A percentile compares a stretch with the other conserved stretches of the same genome.
phyloP scores from a whole-genome alignment of 192 early-diverging fungal genomes.

The Coemansia sp. region DNA sequence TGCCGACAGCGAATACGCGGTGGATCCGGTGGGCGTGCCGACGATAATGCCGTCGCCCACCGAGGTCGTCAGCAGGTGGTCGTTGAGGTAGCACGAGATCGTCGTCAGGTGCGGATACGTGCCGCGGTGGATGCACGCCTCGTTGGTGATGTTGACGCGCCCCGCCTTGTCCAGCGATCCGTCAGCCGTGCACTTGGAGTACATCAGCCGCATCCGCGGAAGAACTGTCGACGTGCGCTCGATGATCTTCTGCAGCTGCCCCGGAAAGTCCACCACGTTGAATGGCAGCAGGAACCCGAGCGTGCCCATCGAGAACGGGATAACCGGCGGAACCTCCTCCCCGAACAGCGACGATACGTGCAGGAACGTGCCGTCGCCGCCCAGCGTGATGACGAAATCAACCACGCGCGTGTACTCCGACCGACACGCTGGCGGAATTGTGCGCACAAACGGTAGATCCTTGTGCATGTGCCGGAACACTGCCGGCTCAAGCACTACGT shows the following conservation, averaged over 20 bases:
- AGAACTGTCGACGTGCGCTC: constrained; percentile 65
- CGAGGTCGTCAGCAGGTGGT: constrained; percentile 79
- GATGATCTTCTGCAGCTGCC: constrained; percentile 64
- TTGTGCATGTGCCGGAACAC: constrained; percentile 60
- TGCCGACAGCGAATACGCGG: constrained; percentile 86
- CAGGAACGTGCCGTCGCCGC: constrained; percentile 90
- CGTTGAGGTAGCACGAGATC: constrained; percentile 79
- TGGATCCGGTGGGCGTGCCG: constrained; percentile 88
- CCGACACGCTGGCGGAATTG: constrained; percentile 31
- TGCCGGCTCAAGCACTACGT: constrained; percentile 69
- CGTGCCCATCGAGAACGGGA: constrained; percentile 92
- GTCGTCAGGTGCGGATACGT: constrained; percentile 78
- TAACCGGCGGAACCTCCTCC: constrained; percentile 75
- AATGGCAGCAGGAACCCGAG: constrained; percentile 90
- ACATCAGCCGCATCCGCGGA: constrained; percentile 76
- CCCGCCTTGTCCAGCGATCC: constrained; percentile 48
- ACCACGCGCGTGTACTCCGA: constrained; percentile 69
- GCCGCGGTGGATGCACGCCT: constrained; percentile 85
- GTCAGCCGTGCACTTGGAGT: constrained; percentile 60
- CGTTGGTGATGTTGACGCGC: constrained; percentile 77
- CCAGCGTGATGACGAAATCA: constrained; percentile 89
- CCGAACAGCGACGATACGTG: constrained; percentile 83
- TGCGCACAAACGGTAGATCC: constrained; percentile 23
- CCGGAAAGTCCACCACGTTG: constrained; percentile 64
- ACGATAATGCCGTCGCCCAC: constrained; percentile 71